Base-by-base conservation (phyloP, 768 basidiomycete species). In the Mycena sanguinolenta region DNA sequence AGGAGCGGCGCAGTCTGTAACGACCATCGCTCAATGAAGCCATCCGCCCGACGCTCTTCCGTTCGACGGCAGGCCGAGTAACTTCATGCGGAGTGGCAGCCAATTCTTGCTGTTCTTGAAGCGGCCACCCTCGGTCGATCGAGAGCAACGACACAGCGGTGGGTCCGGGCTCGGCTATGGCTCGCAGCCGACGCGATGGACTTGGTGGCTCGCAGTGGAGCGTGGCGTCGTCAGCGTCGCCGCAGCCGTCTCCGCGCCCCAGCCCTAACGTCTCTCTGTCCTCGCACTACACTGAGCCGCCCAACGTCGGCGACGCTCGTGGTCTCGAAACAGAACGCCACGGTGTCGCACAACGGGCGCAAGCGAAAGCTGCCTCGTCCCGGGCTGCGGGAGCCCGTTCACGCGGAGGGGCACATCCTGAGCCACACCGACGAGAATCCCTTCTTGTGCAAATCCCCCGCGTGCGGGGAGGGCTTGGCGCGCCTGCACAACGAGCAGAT, bases 391-490 rank as follows among this genome's bases (percentile, higher is more conserved):
- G 49, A 93, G 92, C 76, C 95, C 95, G 9, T 96, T 96, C 74
- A 98, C 97, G 46, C 84, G 95, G 77, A 93, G 79, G 97, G 97
- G n/a, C 97, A 98, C 77, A 86, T 98, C 75, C 93, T 96, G 50
- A 95, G 94, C 19, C 97, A 98, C 28, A 62, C 57, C 8, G 59
- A 59, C 44, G 95, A 97, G 81, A 92, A 95, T 70, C 96, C 96
- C 30, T 98, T 96, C 86, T 90, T 92, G 79, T 98, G 96, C 82
- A 92, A 94, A 75, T 97, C 95, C 91, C 95, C 95, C 1, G 96
- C 95, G 25, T 98, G 96, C 77, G 92, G 91, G 34, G 97, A 98
- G 82, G 95, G 42, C 42, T 97, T 98, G 71, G 96, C 94, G 28
- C 82, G 97, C 65, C 95, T 97, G 79, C 96, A 98, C n/a, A n/a